Base-by-base conservation (phyloP, 257 asterid genomes). In the Avicennia marina region DNA sequence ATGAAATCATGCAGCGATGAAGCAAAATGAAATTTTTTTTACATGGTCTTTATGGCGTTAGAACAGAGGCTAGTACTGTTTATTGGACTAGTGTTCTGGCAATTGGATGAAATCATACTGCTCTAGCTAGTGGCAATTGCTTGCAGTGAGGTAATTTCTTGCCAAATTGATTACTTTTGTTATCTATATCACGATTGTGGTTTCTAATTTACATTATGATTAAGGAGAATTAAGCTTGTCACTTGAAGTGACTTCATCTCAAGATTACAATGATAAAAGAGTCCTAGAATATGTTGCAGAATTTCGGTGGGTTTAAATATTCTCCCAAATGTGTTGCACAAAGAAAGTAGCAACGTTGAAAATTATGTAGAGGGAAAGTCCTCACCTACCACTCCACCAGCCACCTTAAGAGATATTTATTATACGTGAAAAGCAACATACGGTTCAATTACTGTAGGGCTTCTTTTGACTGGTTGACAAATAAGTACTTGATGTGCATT, bases 381-480 rank as follows among this genome's bases (percentile, higher is more conserved):
- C 17, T 36, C 57, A 50, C 60, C 54, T 27, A 52, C 36, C 36
- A 19, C n/a, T n/a, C n/a, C n/a, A n/a, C n/a, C n/a, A n/a, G 11
- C 34, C 49, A 61, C 20, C 32, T 21, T 24, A 61, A 19, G 50
- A 61, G 50, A 51, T 44, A 43, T 33, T 43, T n/a, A n/a, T n/a
- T n/a, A n/a, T n/a, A n/a, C n/a, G n/a, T n/a, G 21, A 36, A 32
- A 32, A 44, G 12, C 53, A 22, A 34, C 7, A 34, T 64, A 41
- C 26, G 31, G 43, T 55, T 45, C 33, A 8, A 19, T 46, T 47
- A 36, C 11, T 53, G 31, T 25, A 32, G 6, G 52, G 18, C 42
- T 31, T 53, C 33, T 43, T 54, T 48, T 10, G 49, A 40, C 33
- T 22, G 41, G 29, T 64, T 54, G 63, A 54, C 62, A 21, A 64